Percentiles rank a stretch among this genome's conserved stretches.
Evolutionary conservation across 75 land plant species (phyloP).

Genomic region (Picea sitchensis): DNA sequence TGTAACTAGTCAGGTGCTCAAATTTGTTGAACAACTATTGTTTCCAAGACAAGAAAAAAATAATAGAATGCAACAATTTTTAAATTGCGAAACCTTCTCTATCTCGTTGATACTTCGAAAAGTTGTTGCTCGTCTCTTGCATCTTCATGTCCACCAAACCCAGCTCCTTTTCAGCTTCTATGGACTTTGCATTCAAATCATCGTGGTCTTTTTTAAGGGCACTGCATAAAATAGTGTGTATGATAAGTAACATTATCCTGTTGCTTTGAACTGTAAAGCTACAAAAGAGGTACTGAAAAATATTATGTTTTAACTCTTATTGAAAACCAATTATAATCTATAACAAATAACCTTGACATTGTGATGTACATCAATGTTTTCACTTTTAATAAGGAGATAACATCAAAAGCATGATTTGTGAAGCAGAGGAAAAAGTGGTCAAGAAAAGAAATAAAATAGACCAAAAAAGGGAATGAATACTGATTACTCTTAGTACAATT

Average conservation of each 20-base stretch:
- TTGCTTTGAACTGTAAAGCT: neutral
- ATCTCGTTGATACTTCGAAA: conserved; percentile 64
- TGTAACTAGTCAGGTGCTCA: neutral
- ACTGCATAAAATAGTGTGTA: conserved; percentile 25
- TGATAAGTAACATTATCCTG: neutral
- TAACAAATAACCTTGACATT: neutral
- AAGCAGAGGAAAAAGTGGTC: neutral
- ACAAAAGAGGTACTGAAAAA: neutral
- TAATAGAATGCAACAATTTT: neutral
- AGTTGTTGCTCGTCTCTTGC: conserved; percentile 52
- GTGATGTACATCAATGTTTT: neutral
- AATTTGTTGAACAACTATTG: neutral
- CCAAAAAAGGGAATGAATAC: too few species aligned
- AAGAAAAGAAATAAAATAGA: neutral
- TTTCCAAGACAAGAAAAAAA: neutral
- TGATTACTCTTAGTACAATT: neutral
- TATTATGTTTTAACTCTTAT: neutral
- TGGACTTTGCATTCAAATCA: conserved; percentile 60
- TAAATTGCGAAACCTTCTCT: conserved; percentile 55
- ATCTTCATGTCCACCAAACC: conserved; percentile 63
- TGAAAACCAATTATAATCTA: neutral
- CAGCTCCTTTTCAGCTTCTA: conserved; percentile 80
- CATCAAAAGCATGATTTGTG: neutral
- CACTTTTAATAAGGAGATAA: neutral
- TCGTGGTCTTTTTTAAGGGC: conserved; percentile 49